These are phyloP conservation scores for Ochetophila trinervis DNA, from an alignment of 306 rosid genomes.

Conservation along the genomic window DNA sequence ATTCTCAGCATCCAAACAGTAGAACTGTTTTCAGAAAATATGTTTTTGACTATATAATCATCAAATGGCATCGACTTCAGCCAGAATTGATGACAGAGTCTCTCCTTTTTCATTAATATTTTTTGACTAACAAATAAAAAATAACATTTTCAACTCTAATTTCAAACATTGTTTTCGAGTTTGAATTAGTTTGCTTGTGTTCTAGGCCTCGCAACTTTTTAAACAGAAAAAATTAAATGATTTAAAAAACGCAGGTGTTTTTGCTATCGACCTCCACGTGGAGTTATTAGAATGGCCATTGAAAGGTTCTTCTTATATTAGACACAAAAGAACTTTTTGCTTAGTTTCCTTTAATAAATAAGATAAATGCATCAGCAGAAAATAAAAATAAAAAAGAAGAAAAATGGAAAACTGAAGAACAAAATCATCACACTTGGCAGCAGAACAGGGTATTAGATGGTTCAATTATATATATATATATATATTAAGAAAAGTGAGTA, in stretches of 20 bases:
- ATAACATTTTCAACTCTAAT: conserved; percentile 8
- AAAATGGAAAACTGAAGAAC: neutral
- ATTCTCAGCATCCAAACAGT: neutral
- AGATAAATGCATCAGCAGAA: neutral
- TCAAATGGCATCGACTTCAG: conserved; percentile 5
- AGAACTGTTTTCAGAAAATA: neutral
- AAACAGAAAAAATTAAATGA: neutral
- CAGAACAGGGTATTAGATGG: conserved; percentile 2
- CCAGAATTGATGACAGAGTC: neutral
- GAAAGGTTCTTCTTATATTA: conserved; percentile 14
- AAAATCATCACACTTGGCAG: neutral
- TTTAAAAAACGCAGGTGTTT: conserved; percentile 1
- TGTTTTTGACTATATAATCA: neutral
- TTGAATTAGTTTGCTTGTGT: neutral
- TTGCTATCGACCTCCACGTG: conserved; percentile 44
- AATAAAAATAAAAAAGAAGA: neutral
- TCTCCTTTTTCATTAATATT: neutral
- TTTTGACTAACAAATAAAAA: neutral
- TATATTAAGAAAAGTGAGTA: neutral
- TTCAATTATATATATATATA: neutral
- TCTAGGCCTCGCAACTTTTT: neutral
- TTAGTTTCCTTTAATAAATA: too few species aligned
- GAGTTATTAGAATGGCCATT: conserved; percentile 27
- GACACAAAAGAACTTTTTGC: neutral
- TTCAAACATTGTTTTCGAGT: neutral